Evolutionary conservation across 2,329 filamentous ascomycete genomes (phyloP).

Genomic region (Claviceps cyperi): DNA sequence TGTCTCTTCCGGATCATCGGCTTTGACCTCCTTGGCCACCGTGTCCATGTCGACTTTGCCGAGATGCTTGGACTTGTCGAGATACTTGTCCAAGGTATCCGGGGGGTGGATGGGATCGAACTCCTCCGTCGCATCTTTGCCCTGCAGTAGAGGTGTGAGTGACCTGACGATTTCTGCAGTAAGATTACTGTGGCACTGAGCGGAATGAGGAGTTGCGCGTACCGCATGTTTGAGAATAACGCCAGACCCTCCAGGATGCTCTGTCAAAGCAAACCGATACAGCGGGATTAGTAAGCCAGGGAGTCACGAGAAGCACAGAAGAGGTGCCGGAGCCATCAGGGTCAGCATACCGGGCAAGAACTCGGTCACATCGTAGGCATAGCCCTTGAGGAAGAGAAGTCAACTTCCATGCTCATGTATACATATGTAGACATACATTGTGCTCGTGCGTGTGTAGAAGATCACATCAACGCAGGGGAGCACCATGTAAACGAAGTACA

Average conservation of each 20-base stretch:
- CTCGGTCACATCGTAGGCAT: constrained; percentile 80
- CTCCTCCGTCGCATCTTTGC: constrained; percentile 85
- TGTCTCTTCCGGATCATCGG: constrained; percentile 44
- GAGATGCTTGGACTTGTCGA: constrained; percentile 72
- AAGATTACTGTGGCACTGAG: too few relatives aligned
- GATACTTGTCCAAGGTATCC: constrained; percentile 75
- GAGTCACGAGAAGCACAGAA: background rate
- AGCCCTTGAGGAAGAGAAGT: constrained; percentile 33
- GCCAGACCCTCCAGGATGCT: constrained; percentile 78
- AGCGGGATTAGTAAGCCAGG: background rate
- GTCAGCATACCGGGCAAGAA: constrained; percentile 54
- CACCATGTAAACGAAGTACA: background rate
- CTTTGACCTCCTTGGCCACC: constrained; percentile 55
- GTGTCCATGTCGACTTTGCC: constrained; percentile 82
- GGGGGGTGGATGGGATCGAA: constrained; percentile 81
- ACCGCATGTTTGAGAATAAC: constrained; percentile 93
- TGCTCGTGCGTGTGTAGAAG: too few relatives aligned
- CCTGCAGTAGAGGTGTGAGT: constrained; percentile 23
- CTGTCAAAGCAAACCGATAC: constrained; percentile 21
- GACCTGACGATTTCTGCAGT: too few relatives aligned
- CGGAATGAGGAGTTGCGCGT: constrained; percentile 10
- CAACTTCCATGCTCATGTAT: background rate
- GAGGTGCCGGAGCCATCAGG: background rate
- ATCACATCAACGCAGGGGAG: background rate
- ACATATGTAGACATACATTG: too few relatives aligned